Evolutionary conservation across 176 grass and related monocot genomes (phyloP).

Genomic region (Rhipidocladum racemiflorum): DNA sequence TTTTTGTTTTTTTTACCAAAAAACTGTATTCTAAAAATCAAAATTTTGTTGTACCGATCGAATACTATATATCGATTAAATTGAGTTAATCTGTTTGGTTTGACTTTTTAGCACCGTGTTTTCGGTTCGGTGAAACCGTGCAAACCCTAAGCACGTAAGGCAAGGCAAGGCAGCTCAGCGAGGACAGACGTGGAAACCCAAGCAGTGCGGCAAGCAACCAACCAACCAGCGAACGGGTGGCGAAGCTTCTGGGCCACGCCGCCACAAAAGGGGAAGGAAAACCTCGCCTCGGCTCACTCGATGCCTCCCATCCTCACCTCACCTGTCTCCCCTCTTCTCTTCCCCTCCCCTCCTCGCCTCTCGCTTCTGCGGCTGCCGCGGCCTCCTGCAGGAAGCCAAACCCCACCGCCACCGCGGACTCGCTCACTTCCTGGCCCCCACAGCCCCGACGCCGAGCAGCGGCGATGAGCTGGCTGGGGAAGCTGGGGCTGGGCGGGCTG

Average conservation of each 20-base stretch:
- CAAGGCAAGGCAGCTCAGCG: not conserved
- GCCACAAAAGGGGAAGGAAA: conserved; percentile 43
- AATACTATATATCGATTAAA: too few species aligned
- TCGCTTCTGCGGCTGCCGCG: conserved; percentile 7
- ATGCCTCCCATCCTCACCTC: conserved; percentile 67
- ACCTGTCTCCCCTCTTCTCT: conserved; percentile 18
- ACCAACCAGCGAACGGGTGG: not conserved
- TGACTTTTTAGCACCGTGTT: too few species aligned
- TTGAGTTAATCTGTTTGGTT: too few species aligned
- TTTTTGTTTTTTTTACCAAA: too few species aligned
- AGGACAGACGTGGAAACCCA: not conserved
- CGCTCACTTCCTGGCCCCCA: conserved; percentile 29
- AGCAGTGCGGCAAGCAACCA: not conserved
- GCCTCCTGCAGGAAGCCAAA: not conserved
- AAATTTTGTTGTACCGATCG: too few species aligned
- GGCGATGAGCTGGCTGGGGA: conserved; percentile 93
- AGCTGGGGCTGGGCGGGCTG: conserved; percentile 79
- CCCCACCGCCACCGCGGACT: not conserved
- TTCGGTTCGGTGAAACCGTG: too few species aligned
- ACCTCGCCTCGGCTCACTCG: not conserved
- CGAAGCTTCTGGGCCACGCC: conserved; percentile 46
- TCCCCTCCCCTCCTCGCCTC: conserved; percentile 24
- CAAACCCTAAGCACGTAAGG: too few species aligned
- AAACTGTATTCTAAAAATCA: too few species aligned
- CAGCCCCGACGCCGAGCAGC: not conserved